Percentiles rank a stretch among this genome's conserved stretches.
Evolutionary conservation across 1,284 basidiomycete genomes (phyloP).

Genomic region (Pseudozyma thailandica): DNA sequence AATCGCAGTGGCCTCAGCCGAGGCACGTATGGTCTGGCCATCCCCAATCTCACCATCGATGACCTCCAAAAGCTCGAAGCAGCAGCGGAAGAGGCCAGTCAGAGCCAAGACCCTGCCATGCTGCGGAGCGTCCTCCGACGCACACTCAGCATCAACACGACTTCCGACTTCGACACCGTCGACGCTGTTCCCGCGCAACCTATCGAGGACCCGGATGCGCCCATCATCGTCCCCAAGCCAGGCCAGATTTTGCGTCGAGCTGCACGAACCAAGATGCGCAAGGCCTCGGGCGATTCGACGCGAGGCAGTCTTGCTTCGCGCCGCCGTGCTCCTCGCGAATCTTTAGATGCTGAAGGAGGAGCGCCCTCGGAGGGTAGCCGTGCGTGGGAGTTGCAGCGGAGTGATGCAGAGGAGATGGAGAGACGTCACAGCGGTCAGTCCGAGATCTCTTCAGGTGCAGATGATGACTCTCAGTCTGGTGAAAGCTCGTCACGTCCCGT

Average conservation of each 20-base stretch:
- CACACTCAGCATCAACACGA: constrained; percentile 80
- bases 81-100: constrained; percentile 80
- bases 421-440: constrained; percentile 52
- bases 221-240: constrained; percentile 86
- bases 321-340: constrained; percentile 22
- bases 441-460: constrained; percentile 43
- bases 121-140: constrained; percentile 84
- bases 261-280: constrained; percentile 93
- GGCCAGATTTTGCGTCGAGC: constrained; percentile 89
- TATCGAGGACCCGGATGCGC: constrained; percentile 82
- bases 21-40: constrained; percentile 23
- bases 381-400: constrained; percentile 40
- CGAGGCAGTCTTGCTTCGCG: constrained; percentile 37
- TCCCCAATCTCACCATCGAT: constrained; percentile 81
- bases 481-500: constrained; percentile 42
- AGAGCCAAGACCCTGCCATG: constrained; percentile 83
- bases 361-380: constrained; percentile 29
- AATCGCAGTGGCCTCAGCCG: constrained; percentile 38
- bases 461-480: constrained; percentile 41
- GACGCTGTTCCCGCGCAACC: constrained; percentile 39
- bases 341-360: constrained; percentile 20
- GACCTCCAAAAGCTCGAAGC: constrained; percentile 93
- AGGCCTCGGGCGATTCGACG: constrained; percentile 82
- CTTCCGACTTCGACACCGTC: constrained; percentile 34
- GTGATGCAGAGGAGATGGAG: constrained; percentile 41